Percentiles rank a stretch among this genome's conserved stretches.
Conservation (phyloP, 768 basidiomycete genomes). For the Rhodosporidiobolus sp. region DNA sequence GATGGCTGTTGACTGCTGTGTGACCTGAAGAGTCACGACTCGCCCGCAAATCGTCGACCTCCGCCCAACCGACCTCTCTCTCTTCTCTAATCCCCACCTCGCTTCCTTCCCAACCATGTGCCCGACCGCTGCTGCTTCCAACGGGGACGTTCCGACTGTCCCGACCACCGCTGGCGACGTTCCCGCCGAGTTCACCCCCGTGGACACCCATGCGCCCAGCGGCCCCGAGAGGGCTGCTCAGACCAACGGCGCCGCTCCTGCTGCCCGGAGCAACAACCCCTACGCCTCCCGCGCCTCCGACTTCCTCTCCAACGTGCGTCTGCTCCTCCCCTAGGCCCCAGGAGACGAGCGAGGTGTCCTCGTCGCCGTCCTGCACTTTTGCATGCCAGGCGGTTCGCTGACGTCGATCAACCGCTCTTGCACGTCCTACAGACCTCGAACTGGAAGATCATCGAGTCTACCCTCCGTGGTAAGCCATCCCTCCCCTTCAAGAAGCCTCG, state of each 20-base stretch:
- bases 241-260: not conserved
- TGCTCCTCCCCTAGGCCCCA: not conserved
- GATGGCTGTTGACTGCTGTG: too few relatives aligned
- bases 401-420: not conserved
- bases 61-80: not conserved
- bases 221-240: conserved; percentile 18
- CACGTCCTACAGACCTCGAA: conserved; percentile 56
- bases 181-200: conserved; percentile 30
- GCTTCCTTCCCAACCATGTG: conserved; percentile 15
- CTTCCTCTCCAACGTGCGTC: conserved; percentile 43
- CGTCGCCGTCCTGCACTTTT: not conserved
- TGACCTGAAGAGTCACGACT: not conserved
- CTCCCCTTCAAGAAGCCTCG: not conserved
- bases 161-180: conserved; percentile 34
- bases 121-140: conserved; percentile 25
- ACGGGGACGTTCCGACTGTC: conserved; percentile 8
- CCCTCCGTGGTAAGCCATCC: conserved; percentile 68
- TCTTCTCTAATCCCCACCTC: not conserved
- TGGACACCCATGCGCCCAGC: conserved; percentile 33
- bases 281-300: conserved; percentile 35
- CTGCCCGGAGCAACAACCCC: conserved; percentile 25
- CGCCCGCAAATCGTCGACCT: too few relatives aligned
- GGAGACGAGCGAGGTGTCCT: not conserved
- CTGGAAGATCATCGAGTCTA: conserved; percentile 96
- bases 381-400: not conserved